Conservation (phyloP, 495 filamentous ascomycete genomes). For the Penicillium paradoxum region DNA sequence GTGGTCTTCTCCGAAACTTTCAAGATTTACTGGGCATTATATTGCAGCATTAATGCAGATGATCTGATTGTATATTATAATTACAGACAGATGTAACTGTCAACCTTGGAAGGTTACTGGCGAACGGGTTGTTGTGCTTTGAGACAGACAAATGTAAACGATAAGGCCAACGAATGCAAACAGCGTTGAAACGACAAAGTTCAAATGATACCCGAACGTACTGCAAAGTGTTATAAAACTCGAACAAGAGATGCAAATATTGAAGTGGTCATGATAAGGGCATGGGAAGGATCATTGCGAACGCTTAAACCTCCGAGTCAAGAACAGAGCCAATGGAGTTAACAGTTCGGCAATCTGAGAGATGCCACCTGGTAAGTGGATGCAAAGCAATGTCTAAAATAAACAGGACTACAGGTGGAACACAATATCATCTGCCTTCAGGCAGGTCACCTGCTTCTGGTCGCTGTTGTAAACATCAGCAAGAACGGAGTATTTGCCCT, state of each 20-base stretch:
- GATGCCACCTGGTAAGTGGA: constrained; percentile 13
- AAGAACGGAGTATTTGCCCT: constrained; percentile 86
- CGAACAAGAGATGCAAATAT: constrained; percentile 4
- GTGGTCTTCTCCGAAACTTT: not conserved
- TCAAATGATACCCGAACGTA: constrained; percentile 5
- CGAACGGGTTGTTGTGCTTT: not conserved
- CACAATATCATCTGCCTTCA: constrained; percentile 54
- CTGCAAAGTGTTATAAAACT: constrained; percentile 3
- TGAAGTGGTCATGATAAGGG: constrained; percentile 17
- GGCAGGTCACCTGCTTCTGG: constrained; percentile 69
- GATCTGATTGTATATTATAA: not conserved
- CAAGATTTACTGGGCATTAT: not conserved
- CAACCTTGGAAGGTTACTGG: not conserved
- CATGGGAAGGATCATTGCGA: constrained; percentile 13
- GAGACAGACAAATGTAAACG: not conserved
- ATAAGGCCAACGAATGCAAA: constrained; percentile 6
- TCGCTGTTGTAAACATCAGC: constrained; percentile 77
- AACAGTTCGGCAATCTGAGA: not conserved
- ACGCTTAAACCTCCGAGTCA: not conserved
- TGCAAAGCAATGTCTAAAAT: constrained; percentile 9
- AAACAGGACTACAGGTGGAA: constrained; percentile 20
- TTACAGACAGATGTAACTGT: constrained; percentile 5
- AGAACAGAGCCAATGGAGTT: constrained; percentile 1
- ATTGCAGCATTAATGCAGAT: not conserved
- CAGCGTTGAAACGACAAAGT: not conserved